Conservation (phyloP, 352 stramenopile species). For the Blastocystis sp. region DNA sequence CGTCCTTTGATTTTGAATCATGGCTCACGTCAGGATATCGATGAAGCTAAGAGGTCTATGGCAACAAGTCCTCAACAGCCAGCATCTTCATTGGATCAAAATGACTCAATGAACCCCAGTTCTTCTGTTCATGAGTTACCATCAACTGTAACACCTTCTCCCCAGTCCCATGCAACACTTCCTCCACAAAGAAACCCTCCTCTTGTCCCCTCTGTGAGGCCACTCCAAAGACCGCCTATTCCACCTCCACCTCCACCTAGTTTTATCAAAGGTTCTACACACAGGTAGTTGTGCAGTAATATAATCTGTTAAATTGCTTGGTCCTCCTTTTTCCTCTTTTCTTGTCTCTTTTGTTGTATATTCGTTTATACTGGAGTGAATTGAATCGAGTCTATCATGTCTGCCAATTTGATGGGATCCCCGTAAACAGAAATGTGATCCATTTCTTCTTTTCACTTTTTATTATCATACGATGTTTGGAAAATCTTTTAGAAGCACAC, state of each 20-base stretch:
- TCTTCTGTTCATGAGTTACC: background rate
- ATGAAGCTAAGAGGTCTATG: background rate
- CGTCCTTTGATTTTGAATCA: constrained; percentile 52
- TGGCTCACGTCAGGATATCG: constrained; percentile 11
- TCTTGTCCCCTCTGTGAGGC: background rate
- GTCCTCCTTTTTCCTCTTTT: background rate
- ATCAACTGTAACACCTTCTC: background rate
- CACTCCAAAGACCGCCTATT: background rate
- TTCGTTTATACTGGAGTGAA: background rate
- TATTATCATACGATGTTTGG: constrained; percentile 12
- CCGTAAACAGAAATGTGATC: background rate
- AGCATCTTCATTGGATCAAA: too few relatives aligned
- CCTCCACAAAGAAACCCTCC: background rate
- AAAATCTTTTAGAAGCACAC: constrained; percentile 36
- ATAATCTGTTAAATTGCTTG: background rate
- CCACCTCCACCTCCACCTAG: background rate
- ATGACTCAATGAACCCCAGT: too few relatives aligned
- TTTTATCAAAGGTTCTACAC: background rate
- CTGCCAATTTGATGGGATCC: background rate
- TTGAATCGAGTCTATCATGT: background rate
- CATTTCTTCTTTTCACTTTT: background rate
- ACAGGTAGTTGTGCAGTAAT: background rate
- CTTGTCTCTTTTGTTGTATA: background rate
- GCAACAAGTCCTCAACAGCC: too few relatives aligned
- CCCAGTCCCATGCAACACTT: background rate